Evolutionary conservation across 371 early-diverging fungal genomes (phyloP).

Genomic region (Lichtheimia ramosa): DNA sequence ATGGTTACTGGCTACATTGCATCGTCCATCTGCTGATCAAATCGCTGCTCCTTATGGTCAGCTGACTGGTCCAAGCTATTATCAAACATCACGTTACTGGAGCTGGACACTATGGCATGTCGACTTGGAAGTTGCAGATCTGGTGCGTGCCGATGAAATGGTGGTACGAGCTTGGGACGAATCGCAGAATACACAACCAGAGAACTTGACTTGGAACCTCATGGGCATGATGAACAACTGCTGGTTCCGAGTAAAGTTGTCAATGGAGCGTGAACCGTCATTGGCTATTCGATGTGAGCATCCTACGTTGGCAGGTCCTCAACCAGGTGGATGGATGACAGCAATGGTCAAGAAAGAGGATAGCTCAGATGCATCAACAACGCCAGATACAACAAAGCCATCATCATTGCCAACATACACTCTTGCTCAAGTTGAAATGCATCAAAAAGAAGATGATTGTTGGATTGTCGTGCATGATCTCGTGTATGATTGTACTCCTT

Average conservation of each 20-base stretch:
- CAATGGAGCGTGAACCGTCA: slow-evolving; percentile 24
- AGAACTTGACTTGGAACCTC: slow-evolving; percentile 75
- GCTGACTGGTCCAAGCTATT: slow-evolving; percentile 17
- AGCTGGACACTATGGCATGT: slow-evolving; percentile 74
- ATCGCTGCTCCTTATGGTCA: slow-evolving; percentile 13
- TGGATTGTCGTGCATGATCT: slow-evolving; percentile 83
- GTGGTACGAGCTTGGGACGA: slow-evolving; percentile 77
- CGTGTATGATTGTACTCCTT: slow-evolving; percentile 89
- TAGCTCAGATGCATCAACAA: not conserved
- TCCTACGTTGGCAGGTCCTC: slow-evolving; percentile 47
- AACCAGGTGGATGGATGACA: slow-evolving; percentile 54
- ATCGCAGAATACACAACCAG: slow-evolving; percentile 74
- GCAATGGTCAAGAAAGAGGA: not conserved
- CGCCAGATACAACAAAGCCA: not conserved
- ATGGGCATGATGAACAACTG: slow-evolving; percentile 86
- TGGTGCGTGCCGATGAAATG: slow-evolving; percentile 57
- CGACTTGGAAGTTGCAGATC: slow-evolving; percentile 39
- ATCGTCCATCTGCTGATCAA: slow-evolving; percentile 32
- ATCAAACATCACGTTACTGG: slow-evolving; percentile 54
- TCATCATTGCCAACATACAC: slow-evolving; percentile 30
- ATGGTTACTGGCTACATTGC: slow-evolving; percentile 64
- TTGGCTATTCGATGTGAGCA: slow-evolving; percentile 45
- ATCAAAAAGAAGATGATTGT: slow-evolving; percentile 68
- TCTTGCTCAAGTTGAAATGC: slow-evolving; percentile 68
- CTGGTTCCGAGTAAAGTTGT: slow-evolving; percentile 61